Percentiles rank a stretch among this genome's conserved stretches.
Evolutionary conservation across 495 filamentous ascomycete species (phyloP).

Genomic region (Hypoxylon trugodes): DNA sequence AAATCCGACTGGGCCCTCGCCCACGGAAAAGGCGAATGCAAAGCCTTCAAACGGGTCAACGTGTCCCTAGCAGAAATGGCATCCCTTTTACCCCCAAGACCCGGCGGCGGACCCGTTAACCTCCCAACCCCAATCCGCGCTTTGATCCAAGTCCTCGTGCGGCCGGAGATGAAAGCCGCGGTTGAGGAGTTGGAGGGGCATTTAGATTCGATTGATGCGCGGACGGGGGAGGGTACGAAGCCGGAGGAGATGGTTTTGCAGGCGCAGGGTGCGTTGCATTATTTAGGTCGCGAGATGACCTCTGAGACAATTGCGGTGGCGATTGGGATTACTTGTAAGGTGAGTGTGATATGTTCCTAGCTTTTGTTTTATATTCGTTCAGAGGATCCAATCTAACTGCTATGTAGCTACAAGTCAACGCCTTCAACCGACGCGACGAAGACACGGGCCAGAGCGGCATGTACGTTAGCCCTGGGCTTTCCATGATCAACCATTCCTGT

Average conservation of each 20-base stretch:
- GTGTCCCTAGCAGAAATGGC: no score
- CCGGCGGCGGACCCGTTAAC: conserved; percentile 19
- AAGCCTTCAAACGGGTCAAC: conserved; percentile 49
- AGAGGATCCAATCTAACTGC: conserved; percentile 10
- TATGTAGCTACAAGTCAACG: conserved; percentile 56
- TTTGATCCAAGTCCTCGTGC: conserved; percentile 54
- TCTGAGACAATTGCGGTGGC: conserved; percentile 44
- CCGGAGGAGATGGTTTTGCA: conserved; percentile 50
- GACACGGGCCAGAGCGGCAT: conserved; percentile 51
- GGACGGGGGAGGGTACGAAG: background rate
- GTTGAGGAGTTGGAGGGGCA: conserved; percentile 49
- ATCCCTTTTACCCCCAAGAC: background rate
- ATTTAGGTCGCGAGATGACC: conserved; percentile 40
- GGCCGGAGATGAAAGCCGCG: conserved; percentile 41
- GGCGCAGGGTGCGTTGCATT: conserved; percentile 53
- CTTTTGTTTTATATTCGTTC: background rate
- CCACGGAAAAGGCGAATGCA: conserved; percentile 62
- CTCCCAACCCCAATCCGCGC: conserved; percentile 59
- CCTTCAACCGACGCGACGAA: conserved; percentile 53
- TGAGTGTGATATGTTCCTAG: conserved; percentile 15
- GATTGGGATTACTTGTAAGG: conserved; percentile 53
- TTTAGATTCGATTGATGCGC: conserved; percentile 43
- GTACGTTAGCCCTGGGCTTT: conserved; percentile 54
- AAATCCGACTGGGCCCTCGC: conserved; percentile 60
- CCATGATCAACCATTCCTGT: conserved; percentile 64